Evolutionary conservation across 2,329 filamentous ascomycete species (phyloP).

Genomic region (Aspergillus hiratsukae): DNA sequence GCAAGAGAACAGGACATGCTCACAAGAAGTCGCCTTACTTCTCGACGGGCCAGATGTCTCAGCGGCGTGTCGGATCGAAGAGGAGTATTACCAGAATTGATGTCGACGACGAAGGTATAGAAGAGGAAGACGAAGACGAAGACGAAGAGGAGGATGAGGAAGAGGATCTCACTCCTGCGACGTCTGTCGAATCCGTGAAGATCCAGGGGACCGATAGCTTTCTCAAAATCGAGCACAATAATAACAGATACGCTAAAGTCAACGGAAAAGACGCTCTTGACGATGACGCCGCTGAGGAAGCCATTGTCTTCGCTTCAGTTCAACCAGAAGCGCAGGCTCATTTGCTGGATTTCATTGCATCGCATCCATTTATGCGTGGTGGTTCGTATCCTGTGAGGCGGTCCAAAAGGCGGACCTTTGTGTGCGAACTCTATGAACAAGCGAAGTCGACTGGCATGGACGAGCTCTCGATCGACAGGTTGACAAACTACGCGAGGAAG

Average conservation of each 20-base stretch:
- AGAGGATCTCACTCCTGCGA: not conserved
- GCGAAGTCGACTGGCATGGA: constrained; percentile 15
- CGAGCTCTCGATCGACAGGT: constrained; percentile 2
- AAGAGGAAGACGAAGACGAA: not conserved
- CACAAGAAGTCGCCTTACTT: constrained; percentile 8
- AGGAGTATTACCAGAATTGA: constrained; percentile 4
- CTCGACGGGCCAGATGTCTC: not conserved
- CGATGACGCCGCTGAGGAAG: constrained; percentile 10
- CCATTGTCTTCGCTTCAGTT: constrained; percentile 13
- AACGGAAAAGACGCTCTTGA: not conserved
- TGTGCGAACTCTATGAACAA: constrained; percentile 12
- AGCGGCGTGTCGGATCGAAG: not conserved
- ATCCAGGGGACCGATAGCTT: not conserved
- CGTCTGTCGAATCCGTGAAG: not conserved
- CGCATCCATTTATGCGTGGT: constrained; percentile 16
- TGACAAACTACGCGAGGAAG: constrained; percentile 20
- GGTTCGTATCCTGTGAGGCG: constrained; percentile 12
- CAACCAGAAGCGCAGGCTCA: constrained; percentile 1
- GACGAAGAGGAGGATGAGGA: not conserved
- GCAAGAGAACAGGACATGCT: not conserved
- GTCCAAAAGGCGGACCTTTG: constrained; percentile 17
- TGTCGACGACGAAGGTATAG: not conserved
- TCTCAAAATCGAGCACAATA: not conserved
- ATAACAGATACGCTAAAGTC: not conserved
- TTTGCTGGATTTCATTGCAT: constrained; percentile 14